Base-by-base conservation (phyloP, 2,329 filamentous ascomycete species). In the Cryphonectria nitschkei region DNA sequence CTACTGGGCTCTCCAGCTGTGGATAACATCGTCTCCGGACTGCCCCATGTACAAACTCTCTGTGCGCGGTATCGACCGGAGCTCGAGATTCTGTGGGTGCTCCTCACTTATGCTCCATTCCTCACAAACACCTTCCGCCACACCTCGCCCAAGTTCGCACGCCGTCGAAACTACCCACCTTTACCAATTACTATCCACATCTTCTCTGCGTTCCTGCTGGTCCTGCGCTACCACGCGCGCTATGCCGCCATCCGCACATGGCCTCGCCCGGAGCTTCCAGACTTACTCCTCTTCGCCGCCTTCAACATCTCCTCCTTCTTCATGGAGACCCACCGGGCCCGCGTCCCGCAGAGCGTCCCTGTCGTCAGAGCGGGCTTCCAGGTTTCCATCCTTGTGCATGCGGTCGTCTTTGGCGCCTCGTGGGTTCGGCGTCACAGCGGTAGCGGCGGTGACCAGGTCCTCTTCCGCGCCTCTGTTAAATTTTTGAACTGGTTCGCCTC, bases 401-500 rank as follows among this genome's bases (percentile, higher is more conserved):
- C 56, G 0, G 16, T 14, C 7, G 50, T 65, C 16, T 71, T 69
- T 13, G 67, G 60, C n/a, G 70, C 70, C 34, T 58, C 63, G 41
- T 71, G 70, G 70, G 16, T 43, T 6, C 39, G n/a, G 22, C 43
- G 43, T 1, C 4, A 7, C 19, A 8, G 43, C 43, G 46, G 46
- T 9, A n/a, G 34, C 26, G 46, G 46, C 16, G 29, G 34, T n/a
- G 67, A 64, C 7, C 26, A 63, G 13, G 56, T 13, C 19, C 46
- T 71, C 13, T 71, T 69, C 29, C 68, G 67, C 43, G 46, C 62
- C n/a, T 69, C 62, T 29, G 58, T 69, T 63, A 71, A 69, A 67
- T 64, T 71, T 6, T 22, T 71, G 34, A 69, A 69, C 63, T 71
- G 70, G 70, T 71, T 71, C 16, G 62, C n/a, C 56, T 71, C 67